These are phyloP conservation scores for Blastosporella zonata DNA, from an alignment of 1,284 basidiomycete species.

Conservation along the genomic window DNA sequence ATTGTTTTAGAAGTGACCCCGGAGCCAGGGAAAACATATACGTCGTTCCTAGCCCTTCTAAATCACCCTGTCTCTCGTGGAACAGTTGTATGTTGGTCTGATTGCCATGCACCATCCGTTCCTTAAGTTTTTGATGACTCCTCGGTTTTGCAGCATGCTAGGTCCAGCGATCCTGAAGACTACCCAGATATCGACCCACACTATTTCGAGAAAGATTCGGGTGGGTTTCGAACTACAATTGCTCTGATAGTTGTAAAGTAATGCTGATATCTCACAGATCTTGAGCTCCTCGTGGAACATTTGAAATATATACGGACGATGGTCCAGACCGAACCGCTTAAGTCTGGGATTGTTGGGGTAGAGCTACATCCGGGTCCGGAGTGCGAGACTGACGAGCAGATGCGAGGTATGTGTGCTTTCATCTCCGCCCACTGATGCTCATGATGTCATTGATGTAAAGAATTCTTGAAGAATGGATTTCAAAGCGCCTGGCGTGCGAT, in stretches of 20 bases:
- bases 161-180: conserved; percentile 22
- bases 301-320: conserved; percentile 47
- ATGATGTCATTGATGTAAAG: neutral
- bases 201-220: conserved; percentile 28
- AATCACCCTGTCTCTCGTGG: conserved; percentile 19
- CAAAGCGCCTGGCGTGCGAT: neutral
- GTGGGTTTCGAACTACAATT: conserved; percentile 11
- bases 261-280: conserved; percentile 25
- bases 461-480: neutral
- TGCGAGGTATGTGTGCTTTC: conserved; percentile 1
- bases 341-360: conserved; percentile 28
- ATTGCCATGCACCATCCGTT: conserved; percentile 12
- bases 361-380: conserved; percentile 38
- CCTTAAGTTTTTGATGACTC: neutral
- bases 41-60: conserved; percentile 6
- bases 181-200: conserved; percentile 28
- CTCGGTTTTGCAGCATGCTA: conserved; percentile 22
- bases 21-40: conserved; percentile 14
- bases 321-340: conserved; percentile 40
- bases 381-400: conserved; percentile 25
- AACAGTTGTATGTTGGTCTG: conserved; percentile 16
- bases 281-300: conserved; percentile 44
- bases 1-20: neutral
- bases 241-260: neutral
- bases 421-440: neutral